phyloP scores from a whole-genome alignment of 768 basidiomycete species.

The Lyophyllum decastes region DNA sequence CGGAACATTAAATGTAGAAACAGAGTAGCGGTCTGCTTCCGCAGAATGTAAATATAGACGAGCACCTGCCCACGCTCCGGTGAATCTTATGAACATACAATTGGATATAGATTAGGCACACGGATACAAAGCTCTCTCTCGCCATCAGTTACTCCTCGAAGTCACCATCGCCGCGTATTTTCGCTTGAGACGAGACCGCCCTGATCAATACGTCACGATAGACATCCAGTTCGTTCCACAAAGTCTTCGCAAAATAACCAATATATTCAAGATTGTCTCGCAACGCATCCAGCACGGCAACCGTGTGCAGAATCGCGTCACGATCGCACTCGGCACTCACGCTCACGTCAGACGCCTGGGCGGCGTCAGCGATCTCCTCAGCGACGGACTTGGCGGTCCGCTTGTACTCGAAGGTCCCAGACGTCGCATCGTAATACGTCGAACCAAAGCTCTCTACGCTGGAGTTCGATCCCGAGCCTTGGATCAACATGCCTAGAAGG shows the following conservation, averaged over 20 bases:
- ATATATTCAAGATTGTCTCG: conserved; percentile 34
- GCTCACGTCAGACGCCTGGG: conserved; percentile 6
- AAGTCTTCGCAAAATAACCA: conserved; percentile 29
- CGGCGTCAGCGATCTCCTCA: conserved; percentile 27
- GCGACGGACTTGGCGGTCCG: conserved; percentile 24
- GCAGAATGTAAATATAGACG: too few relatives aligned
- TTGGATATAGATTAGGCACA: background rate
- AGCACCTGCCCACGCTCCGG: too few relatives aligned
- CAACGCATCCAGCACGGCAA: conserved; percentile 28
- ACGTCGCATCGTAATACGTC: background rate
- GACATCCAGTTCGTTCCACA: conserved; percentile 35
- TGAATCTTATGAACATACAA: too few relatives aligned
- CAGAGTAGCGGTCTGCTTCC: too few relatives aligned
- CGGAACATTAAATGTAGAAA: too few relatives aligned
- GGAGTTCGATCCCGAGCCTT: conserved; percentile 1
- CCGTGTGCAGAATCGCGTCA: conserved; percentile 24
- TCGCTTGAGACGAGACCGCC: conserved; percentile 21
- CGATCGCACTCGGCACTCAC: conserved; percentile 13
- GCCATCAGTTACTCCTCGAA: background rate
- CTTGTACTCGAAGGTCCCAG: conserved; percentile 5
- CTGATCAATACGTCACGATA: conserved; percentile 25
- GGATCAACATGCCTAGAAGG: conserved; percentile 5
- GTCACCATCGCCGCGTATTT: conserved; percentile 2
- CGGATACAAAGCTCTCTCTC: background rate
- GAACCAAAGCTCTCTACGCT: background rate